Base-by-base conservation (phyloP, 2,329 filamentous ascomycete genomes). In the Fusarium udum region DNA sequence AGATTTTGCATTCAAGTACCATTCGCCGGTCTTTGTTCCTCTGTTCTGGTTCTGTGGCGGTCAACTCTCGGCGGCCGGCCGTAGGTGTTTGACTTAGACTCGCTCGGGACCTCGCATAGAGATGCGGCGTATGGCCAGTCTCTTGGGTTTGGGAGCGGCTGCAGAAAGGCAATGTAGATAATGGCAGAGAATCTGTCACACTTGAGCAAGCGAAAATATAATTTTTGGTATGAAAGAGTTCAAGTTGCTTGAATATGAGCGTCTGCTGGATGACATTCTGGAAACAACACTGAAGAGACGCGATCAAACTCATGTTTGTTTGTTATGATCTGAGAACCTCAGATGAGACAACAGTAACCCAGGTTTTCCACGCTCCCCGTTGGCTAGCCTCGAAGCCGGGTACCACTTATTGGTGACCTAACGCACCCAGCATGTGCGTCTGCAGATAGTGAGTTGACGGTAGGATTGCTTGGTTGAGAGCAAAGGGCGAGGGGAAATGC, bases 251-350 rank as follows among this genome's bases (percentile, higher is more conserved):
- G 36, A 46, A 37, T 37, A 39, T 26, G 15, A 60, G 34, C 48
- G 43, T 60, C 71, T 61, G 45, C 36, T 59, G 48, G 52, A 75
- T 68, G 53, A 65, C 64, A 67, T 36, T 48, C 39, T 40, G 51
- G n/a, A 57, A 37, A 43, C 59, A 58, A 61, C 51, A 53, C 67
- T 24, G 46, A 56, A 45, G 28, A 64, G 67, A 77, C 75, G 71
- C 75, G 73, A 61, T 67, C 53, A 62, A 71, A 69, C 56, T 56
- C 61, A 64, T 70, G 57, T 71, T 69, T 64, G 67, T 73, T 74
- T 77, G 71, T 77, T 77, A 71, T 77, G 75, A 75, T 76, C 53
- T 40, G 71, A 75, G 58, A 66, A 40, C 51, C 49, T 69, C 71
- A 48, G 40, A 42, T 73, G 75, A 77, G 75, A 77, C 75, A 77